Evolutionary conservation across 2,329 filamentous ascomycete genomes (phyloP), one percentile per base, ranked within the genome.

Genomic region (Daldinia sp.): DNA sequence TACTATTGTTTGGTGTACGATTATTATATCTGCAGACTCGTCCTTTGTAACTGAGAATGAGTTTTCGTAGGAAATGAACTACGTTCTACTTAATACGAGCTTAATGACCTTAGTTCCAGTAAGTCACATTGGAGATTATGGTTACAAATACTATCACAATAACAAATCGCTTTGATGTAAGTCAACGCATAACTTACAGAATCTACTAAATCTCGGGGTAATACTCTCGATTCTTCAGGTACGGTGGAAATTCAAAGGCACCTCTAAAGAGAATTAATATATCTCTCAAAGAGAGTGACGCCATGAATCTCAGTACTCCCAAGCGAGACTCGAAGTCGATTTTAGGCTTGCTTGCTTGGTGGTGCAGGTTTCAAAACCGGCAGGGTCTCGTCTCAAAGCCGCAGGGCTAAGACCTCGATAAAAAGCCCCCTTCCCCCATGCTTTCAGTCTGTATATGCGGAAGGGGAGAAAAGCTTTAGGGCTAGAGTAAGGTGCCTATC

Each of bases 361-460:
- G 62, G 44, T 37, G 58, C 59, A 51, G 51, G 68, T 70, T 70
- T 70, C 65, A 68, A 46, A 66, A 61, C 30, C 12, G n/a, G 44
- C 65, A 70, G 62, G 68, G 68, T 55, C 59, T 20, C 68, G 65
- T 66, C 63, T 66, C 65, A 69, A 46, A 35, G 54, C 44, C 51
- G 51, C 59, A 64, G 56, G 53, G 30, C 44, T 37, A 63, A 67
- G 60, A 57, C 56, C 54, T 51, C 10, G 33, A 7, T 1, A 35
- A 6, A 35, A 7, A 35, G 33, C 33, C 20, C 20, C 20, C 2
- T 23, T 23, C 2, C 20, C 20, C 20, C 20, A 23, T 23, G 20
- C 20, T 33, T 33, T 33, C 3, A 6, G 30, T 33, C 59, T 53
- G 26, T 35, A 44, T 10, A 18, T 50, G 46, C 26, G 15, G 46